These are phyloP conservation scores for Gastrolobium villosum DNA, from an alignment of 306 rosid species.

Conservation along the genomic window DNA sequence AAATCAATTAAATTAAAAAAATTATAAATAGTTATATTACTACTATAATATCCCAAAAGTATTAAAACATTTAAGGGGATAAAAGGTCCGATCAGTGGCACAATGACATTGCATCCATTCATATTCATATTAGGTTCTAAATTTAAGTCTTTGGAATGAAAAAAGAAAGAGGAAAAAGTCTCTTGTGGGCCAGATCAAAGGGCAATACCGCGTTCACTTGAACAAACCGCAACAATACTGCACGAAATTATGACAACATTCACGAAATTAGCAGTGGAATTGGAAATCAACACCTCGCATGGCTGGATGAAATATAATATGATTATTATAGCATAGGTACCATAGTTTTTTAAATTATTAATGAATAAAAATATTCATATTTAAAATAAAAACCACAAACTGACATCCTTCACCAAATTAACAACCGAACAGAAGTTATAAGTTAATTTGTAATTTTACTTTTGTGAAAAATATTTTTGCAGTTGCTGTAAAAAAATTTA, in stretches of 20 bases:
- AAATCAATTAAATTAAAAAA: neutral
- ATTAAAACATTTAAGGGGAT: neutral
- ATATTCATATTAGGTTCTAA: too few species aligned
- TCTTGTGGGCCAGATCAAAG: slow-evolving; percentile 2
- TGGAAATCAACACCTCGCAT: slow-evolving; percentile 1
- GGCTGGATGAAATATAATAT: neutral
- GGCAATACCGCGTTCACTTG: slow-evolving; percentile 22
- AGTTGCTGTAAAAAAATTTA: too few species aligned
- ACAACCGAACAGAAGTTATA: too few species aligned
- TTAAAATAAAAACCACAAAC: too few species aligned
- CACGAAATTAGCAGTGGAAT: slow-evolving; percentile 10
- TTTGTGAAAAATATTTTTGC: too few species aligned
- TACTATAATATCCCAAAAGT: neutral
- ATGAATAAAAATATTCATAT: too few species aligned
- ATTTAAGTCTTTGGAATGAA: too few species aligned
- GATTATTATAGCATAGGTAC: neutral
- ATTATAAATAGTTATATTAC: neutral
- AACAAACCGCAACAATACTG: slow-evolving; percentile 55
- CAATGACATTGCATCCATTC: too few species aligned
- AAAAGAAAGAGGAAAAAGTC: neutral
- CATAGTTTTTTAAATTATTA: neutral
- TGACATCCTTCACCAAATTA: too few species aligned
- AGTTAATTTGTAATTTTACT: too few species aligned
- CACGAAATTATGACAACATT: slow-evolving; percentile 14
- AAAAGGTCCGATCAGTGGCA: too few species aligned